phyloP scores from a whole-genome alignment of 192 early-diverging fungal genomes.

The Coemansia sp. region DNA sequence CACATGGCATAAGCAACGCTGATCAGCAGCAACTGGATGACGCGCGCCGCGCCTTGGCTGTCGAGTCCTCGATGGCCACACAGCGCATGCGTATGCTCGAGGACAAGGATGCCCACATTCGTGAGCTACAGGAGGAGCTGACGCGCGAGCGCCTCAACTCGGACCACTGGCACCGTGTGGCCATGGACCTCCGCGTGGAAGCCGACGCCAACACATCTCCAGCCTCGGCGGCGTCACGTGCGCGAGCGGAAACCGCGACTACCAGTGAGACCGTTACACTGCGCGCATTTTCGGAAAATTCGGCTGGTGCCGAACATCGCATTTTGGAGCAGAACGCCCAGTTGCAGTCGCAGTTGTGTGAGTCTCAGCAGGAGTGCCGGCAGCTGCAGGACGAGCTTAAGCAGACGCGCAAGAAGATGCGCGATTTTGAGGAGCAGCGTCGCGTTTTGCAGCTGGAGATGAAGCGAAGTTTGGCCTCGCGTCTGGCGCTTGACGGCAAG shows the following conservation, averaged over 20 bases:
- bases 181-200: slow-evolving; percentile 2
- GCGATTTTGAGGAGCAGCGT: slow-evolving; percentile 37
- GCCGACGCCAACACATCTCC: slow-evolving; percentile 3
- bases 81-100: slow-evolving; percentile 21
- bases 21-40: slow-evolving; percentile 16
- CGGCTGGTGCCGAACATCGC: slow-evolving; percentile 4
- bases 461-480: slow-evolving; percentile 24
- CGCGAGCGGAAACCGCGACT: slow-evolving; percentile 38
- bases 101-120: slow-evolving; percentile 18
- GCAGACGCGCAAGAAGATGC: slow-evolving; percentile 17
- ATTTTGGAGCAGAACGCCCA: slow-evolving; percentile 1
- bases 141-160: slow-evolving; percentile 19
- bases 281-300: slow-evolving; percentile 40
- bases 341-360: slow-evolving; percentile 12
- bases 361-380: slow-evolving; percentile 13
- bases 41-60: slow-evolving; percentile 1
- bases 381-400: slow-evolving; percentile 19
- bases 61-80: slow-evolving; percentile 13
- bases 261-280: slow-evolving; percentile 48
- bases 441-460: slow-evolving; percentile 30
- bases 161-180: slow-evolving; percentile 20
- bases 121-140: slow-evolving; percentile 34
- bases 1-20: slow-evolving; percentile 19
- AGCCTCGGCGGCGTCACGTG: slow-evolving; percentile 12
- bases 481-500: slow-evolving; percentile 13